Evolutionary conservation across 352 stramenopile genomes (phyloP), one percentile per base, ranked within the genome.

Genomic region (Elongisporangium undulatum): DNA sequence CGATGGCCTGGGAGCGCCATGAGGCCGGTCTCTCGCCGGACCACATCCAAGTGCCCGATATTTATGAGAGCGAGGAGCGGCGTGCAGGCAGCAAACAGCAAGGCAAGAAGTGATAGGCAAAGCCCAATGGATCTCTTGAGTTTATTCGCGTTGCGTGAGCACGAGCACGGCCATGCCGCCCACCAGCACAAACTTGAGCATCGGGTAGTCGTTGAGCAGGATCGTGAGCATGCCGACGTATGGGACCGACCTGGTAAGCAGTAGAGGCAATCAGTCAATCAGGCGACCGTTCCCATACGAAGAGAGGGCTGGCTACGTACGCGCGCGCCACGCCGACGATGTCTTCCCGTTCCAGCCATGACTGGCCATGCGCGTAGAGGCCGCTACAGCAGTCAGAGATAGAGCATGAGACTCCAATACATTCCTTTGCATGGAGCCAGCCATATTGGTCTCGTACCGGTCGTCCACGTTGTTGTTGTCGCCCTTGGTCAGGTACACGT

Each of bases 391-490:
- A 3, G 20, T 21, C 38, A 61, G 45, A 23, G 20, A 48, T 4
- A 59, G 24, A 24, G 3, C n/a, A 26, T 63, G 13, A 74, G 62
- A 17, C 20, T 51, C 58, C 26, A 23, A 55, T 17, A 20, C 6
- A 19, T n/a, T n/a, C n/a, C n/a, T 51, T 51, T 38, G 49, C 7
- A 7, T 17, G 3, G 2, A 15, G 2, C 3, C 21, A 29, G 16
- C n/a, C n/a, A n/a, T n/a, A n/a, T n/a, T n/a, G n/a, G n/a, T n/a
- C n/a, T 15, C 72, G 56, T 62, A 90, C 67, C 97, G 90, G 82
- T 99, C 97, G 73, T 99, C 92, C 7, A 99, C 94, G 61, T 97
- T 92, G 80, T 99, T 99, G 79, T 99, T 99, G 83, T 99, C 97
- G 51, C 97, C 97, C 79, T 99, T 99, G 54, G 97, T 99, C 26